phyloP scores from a whole-genome alignment of 208 protist species.

The Wallacemonas rigidus region DNA sequence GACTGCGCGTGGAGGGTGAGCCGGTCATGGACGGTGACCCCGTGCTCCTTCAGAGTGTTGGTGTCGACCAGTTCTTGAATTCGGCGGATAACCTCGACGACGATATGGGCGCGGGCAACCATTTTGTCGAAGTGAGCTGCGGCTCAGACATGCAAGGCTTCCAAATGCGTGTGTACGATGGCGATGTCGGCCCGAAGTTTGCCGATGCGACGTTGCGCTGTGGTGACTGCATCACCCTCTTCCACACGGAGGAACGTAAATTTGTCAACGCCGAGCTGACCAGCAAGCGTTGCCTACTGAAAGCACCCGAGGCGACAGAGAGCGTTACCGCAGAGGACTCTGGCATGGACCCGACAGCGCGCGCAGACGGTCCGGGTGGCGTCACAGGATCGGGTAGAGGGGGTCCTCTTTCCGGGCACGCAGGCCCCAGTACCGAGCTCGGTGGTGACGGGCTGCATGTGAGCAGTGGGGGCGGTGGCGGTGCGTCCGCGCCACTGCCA shows the following conservation, averaged over 20 bases:
- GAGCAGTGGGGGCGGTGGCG: not conserved
- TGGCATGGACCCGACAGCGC: slow-evolving; percentile 21
- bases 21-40: slow-evolving; percentile 51
- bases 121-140: slow-evolving; percentile 43
- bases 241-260: slow-evolving; percentile 62
- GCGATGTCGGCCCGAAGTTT: slow-evolving; percentile 33
- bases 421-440: not conserved
- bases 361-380: slow-evolving; percentile 17
- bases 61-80: slow-evolving; percentile 42
- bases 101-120: slow-evolving; percentile 24
- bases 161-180: slow-evolving; percentile 52
- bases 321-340: slow-evolving; percentile 3
- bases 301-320: slow-evolving; percentile 27
- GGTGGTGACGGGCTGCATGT: not conserved
- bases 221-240: slow-evolving; percentile 59
- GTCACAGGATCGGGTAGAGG: not conserved
- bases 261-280: slow-evolving; percentile 33
- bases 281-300: slow-evolving; percentile 29
- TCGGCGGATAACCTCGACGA: slow-evolving; percentile 31
- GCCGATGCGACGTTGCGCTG: slow-evolving; percentile 43
- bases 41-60: slow-evolving; percentile 46
- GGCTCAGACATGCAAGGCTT: slow-evolving; percentile 47
- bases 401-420: not conserved
- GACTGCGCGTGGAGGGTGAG: slow-evolving; percentile 64
- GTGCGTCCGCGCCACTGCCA: not conserved